phyloP scores from a whole-genome alignment of 1,284 basidiomycete genomes.

The Melampsora larici-populina region DNA sequence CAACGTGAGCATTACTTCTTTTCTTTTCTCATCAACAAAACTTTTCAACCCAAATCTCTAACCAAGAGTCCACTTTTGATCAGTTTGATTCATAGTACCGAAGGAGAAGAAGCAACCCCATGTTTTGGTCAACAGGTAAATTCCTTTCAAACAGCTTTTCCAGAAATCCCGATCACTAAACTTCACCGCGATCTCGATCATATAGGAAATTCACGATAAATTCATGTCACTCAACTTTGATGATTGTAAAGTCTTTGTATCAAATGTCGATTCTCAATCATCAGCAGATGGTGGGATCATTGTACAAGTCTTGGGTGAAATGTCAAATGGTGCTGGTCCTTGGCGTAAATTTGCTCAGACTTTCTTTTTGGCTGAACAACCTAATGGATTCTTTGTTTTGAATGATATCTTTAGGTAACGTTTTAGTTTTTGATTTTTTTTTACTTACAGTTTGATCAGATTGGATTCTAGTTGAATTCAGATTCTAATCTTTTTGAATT shows the following conservation, averaged over 20 bases:
- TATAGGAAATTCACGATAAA: slow-evolving; percentile 94
- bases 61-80: slow-evolving; percentile 37
- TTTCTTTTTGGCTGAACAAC: slow-evolving; percentile 99
- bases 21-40: background rate
- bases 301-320: slow-evolving; percentile 98
- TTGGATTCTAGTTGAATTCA: too few relatives aligned
- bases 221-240: slow-evolving; percentile 89
- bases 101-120: slow-evolving; percentile 83
- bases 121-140: slow-evolving; percentile 86
- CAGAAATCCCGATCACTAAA: background rate
- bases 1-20: slow-evolving; percentile 59
- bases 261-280: slow-evolving; percentile 60
- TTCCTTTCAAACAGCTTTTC: slow-evolving; percentile 5
- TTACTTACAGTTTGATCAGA: too few relatives aligned
- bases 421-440: background rate
- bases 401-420: slow-evolving; percentile 95
- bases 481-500: background rate
- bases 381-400: slow-evolving; percentile 97
- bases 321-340: slow-evolving; percentile 78
- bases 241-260: slow-evolving; percentile 83
- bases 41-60: too few relatives aligned
- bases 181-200: too few relatives aligned
- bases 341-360: slow-evolving; percentile 99
- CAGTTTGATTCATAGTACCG: slow-evolving; percentile 81
- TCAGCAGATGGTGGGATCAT: slow-evolving; percentile 94